Conservation (phyloP, 768 basidiomycete species). For the Rhodocollybia butyracea region DNA sequence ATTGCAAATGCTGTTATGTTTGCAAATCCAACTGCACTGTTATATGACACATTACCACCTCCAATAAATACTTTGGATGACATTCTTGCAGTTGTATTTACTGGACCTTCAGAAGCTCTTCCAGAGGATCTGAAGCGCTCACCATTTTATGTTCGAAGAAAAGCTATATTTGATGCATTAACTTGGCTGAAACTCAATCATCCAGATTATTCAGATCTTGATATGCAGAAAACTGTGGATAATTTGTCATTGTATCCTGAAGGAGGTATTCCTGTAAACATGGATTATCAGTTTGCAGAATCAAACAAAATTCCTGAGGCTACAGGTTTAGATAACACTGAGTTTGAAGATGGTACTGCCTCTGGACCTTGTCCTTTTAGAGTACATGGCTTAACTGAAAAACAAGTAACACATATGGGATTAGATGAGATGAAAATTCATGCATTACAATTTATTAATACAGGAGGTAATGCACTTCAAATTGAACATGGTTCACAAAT, state of each 20-base stretch:
- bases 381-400: constrained; percentile 19
- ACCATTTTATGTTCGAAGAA: constrained; percentile 28
- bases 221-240: constrained; percentile 19
- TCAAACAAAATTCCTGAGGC: constrained; percentile 14
- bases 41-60: constrained; percentile 31
- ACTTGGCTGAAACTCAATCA: constrained; percentile 34
- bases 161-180: constrained; percentile 21
- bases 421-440: not conserved
- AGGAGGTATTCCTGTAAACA: constrained; percentile 15
- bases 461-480: not conserved
- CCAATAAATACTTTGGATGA: constrained; percentile 27
- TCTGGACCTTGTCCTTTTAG: constrained; percentile 19
- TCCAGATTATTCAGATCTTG: constrained; percentile 25
- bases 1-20: not conserved
- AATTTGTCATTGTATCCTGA: constrained; percentile 22
- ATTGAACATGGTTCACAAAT: not conserved
- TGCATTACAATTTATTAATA: not conserved
- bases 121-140: constrained; percentile 22
- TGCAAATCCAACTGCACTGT: constrained; percentile 11
- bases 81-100: constrained; percentile 28
- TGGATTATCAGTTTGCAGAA: constrained; percentile 20
- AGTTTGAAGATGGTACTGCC: constrained; percentile 6
- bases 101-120: constrained; percentile 22
- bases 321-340: constrained; percentile 7
- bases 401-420: constrained; percentile 8